Percentiles rank a stretch among this genome's conserved stretches.
These are phyloP conservation scores for Daedaleopsis sinensis DNA, from an alignment of 768 basidiomycete genomes.

Conservation along the genomic window DNA sequence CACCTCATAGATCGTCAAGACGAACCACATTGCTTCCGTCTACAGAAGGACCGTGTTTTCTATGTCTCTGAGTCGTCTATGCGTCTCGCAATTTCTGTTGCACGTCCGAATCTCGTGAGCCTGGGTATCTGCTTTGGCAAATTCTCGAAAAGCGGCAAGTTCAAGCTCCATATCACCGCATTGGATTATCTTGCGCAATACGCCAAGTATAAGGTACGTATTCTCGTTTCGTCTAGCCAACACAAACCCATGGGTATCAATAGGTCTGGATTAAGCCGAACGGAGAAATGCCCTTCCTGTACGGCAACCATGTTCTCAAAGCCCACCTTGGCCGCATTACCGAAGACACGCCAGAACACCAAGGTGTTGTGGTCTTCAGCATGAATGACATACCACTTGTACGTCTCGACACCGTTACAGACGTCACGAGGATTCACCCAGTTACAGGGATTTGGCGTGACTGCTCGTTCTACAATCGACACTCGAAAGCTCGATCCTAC, in stretches of 20 bases:
- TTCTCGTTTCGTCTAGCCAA: neutral
- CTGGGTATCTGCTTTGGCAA: constrained; percentile 98
- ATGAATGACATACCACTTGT: constrained; percentile 96
- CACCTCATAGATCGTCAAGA: constrained; percentile 94
- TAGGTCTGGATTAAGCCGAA: constrained; percentile 99
- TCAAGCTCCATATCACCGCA: constrained; percentile 94
- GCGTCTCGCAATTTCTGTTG: constrained; percentile 89
- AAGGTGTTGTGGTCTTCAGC: constrained; percentile 94
- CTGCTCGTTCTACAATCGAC: constrained; percentile 92
- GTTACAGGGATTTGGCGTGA: constrained; percentile 92
- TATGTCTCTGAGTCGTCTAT: constrained; percentile 96
- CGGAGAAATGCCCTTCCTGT: constrained; percentile 99
- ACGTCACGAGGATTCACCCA: constrained; percentile 7
- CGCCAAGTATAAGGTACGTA: constrained; percentile 91
- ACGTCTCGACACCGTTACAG: constrained; percentile 28
- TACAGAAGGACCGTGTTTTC: constrained; percentile 94
- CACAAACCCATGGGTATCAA: neutral
- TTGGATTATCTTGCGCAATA: constrained; percentile 94
- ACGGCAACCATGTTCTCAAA: constrained; percentile 98
- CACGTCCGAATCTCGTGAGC: constrained; percentile 88
- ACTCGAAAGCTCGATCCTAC: constrained; percentile 97
- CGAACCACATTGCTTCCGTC: constrained; percentile 93
- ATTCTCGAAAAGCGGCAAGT: constrained; percentile 96
- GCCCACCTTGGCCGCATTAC: constrained; percentile 99
- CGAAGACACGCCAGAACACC: constrained; percentile 98